Conservation (phyloP, 805 yeast species). For the Teunomyces barrocoloradensis region DNA sequence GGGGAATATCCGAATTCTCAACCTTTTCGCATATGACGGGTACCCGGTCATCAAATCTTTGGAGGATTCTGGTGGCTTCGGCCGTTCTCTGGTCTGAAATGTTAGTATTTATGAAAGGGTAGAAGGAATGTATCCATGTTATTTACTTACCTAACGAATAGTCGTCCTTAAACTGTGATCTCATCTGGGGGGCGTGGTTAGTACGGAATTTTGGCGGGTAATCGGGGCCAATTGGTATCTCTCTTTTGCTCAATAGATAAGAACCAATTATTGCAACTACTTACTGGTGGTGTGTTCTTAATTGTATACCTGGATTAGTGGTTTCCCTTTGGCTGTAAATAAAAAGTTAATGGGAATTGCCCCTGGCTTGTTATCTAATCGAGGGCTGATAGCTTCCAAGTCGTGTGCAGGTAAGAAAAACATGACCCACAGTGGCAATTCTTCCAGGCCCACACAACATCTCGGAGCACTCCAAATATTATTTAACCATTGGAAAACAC, state of each 20-base stretch:
- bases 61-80: slow-evolving; percentile 86
- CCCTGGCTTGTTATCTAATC: slow-evolving; percentile 3
- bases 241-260: neutral
- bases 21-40: slow-evolving; percentile 98
- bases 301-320: neutral
- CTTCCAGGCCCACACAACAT: too few species aligned
- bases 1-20: slow-evolving; percentile 93
- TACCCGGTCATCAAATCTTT: slow-evolving; percentile 85
- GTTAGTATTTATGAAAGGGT: neutral
- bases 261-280: neutral
- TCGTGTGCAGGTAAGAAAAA: slow-evolving; percentile 1
- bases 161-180: slow-evolving; percentile 93
- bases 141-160: slow-evolving; percentile 79
- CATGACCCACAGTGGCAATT: slow-evolving; percentile 1
- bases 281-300: neutral
- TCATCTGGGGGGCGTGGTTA: slow-evolving; percentile 47
- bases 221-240: neutral
- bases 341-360: neutral
- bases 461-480: too few species aligned
- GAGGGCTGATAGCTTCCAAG: neutral
- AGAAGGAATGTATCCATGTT: neutral
- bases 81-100: slow-evolving; percentile 83
- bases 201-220: slow-evolving; percentile 3
- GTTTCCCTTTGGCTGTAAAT: neutral
- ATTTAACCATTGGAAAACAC: too few species aligned